A percentile compares a stretch with the other conserved stretches of the same genome.
These are phyloP conservation scores for Carex littledalei DNA, from an alignment of 176 grass and related monocot genomes.

Conservation along the genomic window DNA sequence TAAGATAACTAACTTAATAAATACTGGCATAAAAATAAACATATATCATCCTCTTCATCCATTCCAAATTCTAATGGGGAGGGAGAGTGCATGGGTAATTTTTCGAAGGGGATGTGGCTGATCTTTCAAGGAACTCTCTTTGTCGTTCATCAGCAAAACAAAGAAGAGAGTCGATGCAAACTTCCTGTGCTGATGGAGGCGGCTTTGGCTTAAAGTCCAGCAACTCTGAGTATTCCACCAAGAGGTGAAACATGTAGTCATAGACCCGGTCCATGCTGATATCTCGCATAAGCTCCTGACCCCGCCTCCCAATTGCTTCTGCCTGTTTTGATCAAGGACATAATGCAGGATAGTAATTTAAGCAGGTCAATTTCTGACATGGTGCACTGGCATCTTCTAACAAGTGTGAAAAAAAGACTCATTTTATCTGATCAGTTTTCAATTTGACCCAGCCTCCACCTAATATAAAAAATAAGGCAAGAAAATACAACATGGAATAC, in stretches of 20 bases:
- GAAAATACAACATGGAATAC: not conserved
- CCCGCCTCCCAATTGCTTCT: conserved; percentile 42
- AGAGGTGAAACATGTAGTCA: conserved; percentile 92
- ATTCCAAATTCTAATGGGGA: conserved; percentile 10
- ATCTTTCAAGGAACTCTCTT: conserved; percentile 50
- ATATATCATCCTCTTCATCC: not conserved
- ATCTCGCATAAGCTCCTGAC: conserved; percentile 61
- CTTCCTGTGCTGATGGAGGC: conserved; percentile 53
- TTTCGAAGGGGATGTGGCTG: conserved; percentile 19
- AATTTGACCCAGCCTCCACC: not conserved
- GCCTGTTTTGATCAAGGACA: conserved; percentile 29
- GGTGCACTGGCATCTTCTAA: not conserved
- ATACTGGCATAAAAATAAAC: not conserved
- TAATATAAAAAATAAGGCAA: not conserved
- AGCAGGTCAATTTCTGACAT: not conserved
- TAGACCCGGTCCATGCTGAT: conserved; percentile 59
- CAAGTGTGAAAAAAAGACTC: conserved; percentile 3
- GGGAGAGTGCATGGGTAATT: conserved; percentile 38
- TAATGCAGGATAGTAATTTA: not conserved
- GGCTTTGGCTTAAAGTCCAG: conserved; percentile 46
- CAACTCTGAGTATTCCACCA: conserved; percentile 61
- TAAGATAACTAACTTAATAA: not conserved
- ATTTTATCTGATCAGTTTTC: not conserved
- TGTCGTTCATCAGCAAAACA: conserved; percentile 55
- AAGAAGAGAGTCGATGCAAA: conserved; percentile 50